Conservation (phyloP, 331 rosid species). For the Malus hybrid region DNA sequence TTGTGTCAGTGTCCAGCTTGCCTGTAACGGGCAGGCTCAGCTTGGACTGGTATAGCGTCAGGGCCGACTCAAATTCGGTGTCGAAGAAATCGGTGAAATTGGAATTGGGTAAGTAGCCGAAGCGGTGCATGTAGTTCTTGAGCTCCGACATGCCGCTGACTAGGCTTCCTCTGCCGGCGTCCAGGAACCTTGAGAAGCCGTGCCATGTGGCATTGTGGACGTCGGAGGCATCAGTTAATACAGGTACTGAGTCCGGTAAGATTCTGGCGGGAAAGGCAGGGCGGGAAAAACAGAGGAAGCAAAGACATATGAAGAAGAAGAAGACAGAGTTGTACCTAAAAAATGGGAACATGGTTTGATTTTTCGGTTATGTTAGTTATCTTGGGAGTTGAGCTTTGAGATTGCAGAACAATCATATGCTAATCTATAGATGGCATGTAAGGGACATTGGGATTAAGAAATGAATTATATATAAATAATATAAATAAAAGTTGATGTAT, state of each 20-base stretch:
- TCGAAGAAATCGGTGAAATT: conserved; percentile 63
- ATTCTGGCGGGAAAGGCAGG: conserved; percentile 65
- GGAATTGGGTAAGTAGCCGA: conserved; percentile 64
- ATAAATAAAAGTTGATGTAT: neutral
- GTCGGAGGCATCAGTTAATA: conserved; percentile 18
- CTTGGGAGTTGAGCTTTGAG: neutral
- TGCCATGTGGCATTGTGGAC: conserved; percentile 62
- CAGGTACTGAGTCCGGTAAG: conserved; percentile 35
- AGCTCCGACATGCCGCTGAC: conserved; percentile 71
- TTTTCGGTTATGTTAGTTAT: conserved; percentile 5
- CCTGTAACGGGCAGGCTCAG: conserved; percentile 64
- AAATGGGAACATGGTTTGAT: conserved; percentile 37
- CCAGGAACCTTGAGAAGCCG: conserved; percentile 47
- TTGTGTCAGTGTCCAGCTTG: conserved; percentile 59
- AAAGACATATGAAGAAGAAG: conserved; percentile 16
- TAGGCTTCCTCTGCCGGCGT: conserved; percentile 59
- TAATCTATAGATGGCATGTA: neutral
- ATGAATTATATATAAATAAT: neutral
- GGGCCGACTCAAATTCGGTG: conserved; percentile 52
- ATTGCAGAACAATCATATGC: neutral
- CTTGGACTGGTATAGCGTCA: conserved; percentile 54
- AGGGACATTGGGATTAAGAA: neutral
- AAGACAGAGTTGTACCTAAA: conserved; percentile 14
- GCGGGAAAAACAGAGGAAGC: conserved; percentile 34
- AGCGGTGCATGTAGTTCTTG: conserved; percentile 66